A percentile compares a stretch with the other conserved stretches of the same genome.
phyloP scores from a whole-genome alignment of 2,329 filamentous ascomycete genomes.

The Xylaria sp. region DNA sequence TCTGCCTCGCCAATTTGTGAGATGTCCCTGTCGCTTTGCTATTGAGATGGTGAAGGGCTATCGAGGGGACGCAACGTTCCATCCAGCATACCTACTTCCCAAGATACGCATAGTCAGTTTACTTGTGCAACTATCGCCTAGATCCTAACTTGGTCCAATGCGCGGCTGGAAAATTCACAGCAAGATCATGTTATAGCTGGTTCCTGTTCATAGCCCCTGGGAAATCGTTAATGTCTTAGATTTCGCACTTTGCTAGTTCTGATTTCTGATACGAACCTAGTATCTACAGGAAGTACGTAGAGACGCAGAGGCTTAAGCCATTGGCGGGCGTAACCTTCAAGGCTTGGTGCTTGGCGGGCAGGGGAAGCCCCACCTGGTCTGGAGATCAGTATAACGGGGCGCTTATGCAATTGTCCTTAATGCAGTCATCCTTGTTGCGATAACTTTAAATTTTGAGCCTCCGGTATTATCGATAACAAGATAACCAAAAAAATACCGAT shows the following conservation, averaged over 20 bases:
- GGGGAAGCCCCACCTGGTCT: not conserved
- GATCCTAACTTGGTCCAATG: not conserved
- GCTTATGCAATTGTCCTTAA: conserved; percentile 28
- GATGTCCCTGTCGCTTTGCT: not conserved
- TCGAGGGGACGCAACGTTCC: conserved; percentile 9
- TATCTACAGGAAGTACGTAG: not conserved
- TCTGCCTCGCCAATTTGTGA: conserved; percentile 2
- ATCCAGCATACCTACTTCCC: not conserved
- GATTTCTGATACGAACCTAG: not conserved
- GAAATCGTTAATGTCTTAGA: not conserved
- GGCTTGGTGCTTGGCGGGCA: not conserved
- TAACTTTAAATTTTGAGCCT: conserved; percentile 42
- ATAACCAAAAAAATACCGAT: conserved; percentile 32
- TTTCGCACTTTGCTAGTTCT: not conserved
- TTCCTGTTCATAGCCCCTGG: not conserved
- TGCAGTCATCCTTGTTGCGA: conserved; percentile 39
- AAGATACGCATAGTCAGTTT: not conserved
- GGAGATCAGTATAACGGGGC: conserved; percentile 37
- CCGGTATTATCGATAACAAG: conserved; percentile 39
- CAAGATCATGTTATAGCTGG: not conserved
- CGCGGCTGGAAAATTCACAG: not conserved
- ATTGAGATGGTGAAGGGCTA: not conserved
- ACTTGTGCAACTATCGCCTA: not conserved
- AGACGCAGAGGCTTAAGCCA: no score
- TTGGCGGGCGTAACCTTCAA: no score